Evolutionary conservation across 306 rosid species (phyloP).

Genomic region (Sophora flavescens): DNA sequence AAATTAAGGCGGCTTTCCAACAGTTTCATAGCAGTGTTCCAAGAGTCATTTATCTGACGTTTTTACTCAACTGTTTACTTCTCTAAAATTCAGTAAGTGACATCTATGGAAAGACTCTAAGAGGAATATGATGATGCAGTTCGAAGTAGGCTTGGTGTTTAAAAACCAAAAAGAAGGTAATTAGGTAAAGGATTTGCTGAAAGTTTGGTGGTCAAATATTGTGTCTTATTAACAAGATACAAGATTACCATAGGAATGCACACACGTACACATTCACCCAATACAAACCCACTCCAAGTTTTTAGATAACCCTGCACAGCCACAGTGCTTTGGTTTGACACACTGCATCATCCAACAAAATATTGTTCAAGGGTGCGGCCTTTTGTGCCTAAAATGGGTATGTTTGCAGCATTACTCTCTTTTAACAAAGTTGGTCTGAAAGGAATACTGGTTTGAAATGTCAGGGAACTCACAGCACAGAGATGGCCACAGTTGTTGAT

Average conservation of each 20-base stretch:
- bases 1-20: no score
- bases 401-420: conserved; percentile 1
- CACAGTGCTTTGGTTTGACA: background rate
- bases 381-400: conserved; percentile 12
- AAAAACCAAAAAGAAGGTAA: background rate
- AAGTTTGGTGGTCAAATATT: background rate
- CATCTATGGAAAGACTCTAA: background rate
- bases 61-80: background rate
- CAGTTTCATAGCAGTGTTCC: conserved; percentile 10
- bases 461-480: background rate
- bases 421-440: background rate
- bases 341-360: background rate
- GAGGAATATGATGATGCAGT: conserved; percentile 1
- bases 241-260: background rate
- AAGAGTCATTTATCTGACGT: conserved; percentile 9
- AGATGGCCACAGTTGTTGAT: conserved; percentile 5
- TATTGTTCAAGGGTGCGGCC: background rate
- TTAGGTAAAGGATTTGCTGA: conserved; percentile 2
- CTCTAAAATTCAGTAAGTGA: conserved; percentile 1
- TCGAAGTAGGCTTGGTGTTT: conserved; percentile 13
- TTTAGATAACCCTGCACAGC: background rate
- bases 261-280: background rate
- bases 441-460: background rate
- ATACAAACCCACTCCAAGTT: background rate
- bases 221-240: conserved; percentile 1